Evolutionary conservation across 768 basidiomycete species (phyloP).

Genomic region (Mycena latifolia): DNA sequence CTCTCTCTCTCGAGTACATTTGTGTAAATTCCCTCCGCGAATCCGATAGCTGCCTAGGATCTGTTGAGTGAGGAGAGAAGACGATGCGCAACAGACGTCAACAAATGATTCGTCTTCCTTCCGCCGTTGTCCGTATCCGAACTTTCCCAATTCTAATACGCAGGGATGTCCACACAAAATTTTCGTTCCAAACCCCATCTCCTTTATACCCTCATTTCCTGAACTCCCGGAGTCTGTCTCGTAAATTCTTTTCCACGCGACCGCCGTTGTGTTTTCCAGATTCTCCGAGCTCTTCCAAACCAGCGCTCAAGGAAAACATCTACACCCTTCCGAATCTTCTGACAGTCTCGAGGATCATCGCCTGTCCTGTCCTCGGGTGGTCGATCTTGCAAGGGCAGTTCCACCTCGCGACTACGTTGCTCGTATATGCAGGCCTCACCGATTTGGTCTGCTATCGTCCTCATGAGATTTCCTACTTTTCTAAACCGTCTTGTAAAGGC

Average conservation of each 20-base stretch:
- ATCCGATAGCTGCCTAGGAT: no score
- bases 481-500: constrained; percentile 60
- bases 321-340: constrained; percentile 95
- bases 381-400: constrained; percentile 88
- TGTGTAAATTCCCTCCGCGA: no score
- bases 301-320: constrained; percentile 80
- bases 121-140: constrained; percentile 12
- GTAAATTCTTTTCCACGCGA: constrained; percentile 31
- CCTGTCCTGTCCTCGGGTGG: constrained; percentile 95
- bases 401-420: constrained; percentile 80
- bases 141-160: background rate
- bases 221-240: background rate
- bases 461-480: constrained; percentile 24
- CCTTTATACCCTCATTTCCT: background rate
- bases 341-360: constrained; percentile 86
- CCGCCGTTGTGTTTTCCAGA: constrained; percentile 30
- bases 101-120: constrained; percentile 22
- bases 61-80: background rate
- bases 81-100: constrained; percentile 4
- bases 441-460: constrained; percentile 76
- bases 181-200: background rate
- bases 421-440: constrained; percentile 93
- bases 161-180: constrained; percentile 9
- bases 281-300: constrained; percentile 41
- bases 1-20: no score